phyloP scores from a whole-genome alignment of 73 alveolate genomes.

The Symbiodinium pilosum region DNA sequence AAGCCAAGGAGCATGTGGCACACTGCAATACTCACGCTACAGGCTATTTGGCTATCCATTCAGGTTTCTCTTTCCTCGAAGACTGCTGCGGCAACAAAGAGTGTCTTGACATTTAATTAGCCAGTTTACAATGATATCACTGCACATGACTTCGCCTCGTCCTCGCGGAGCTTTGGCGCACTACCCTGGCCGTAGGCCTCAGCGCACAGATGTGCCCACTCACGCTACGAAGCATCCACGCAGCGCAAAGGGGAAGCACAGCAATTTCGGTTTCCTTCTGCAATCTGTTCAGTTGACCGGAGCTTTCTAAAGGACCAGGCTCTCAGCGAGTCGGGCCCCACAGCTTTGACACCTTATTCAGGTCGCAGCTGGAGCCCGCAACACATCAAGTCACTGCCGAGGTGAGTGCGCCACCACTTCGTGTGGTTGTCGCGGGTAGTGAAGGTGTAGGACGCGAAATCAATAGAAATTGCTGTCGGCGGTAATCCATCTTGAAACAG shows the following conservation, averaged over 20 bases:
- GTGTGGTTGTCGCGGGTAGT: slow-evolving; percentile 10
- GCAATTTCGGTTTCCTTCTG: not conserved
- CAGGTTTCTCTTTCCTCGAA: too few species aligned
- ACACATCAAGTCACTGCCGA: not conserved
- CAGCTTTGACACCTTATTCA: not conserved
- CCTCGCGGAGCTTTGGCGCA: not conserved
- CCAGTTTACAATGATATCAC: too few species aligned
- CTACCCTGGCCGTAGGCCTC: not conserved
- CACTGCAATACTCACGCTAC: too few species aligned
- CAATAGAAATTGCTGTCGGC: slow-evolving; percentile 26
- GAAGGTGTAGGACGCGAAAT: slow-evolving; percentile 63
- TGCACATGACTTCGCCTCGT: too few species aligned
- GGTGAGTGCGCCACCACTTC: not conserved
- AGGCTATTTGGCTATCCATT: too few species aligned
- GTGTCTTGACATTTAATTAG: too few species aligned
- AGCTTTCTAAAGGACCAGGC: not conserved
- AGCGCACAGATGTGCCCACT: not conserved
- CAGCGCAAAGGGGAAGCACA: not conserved
- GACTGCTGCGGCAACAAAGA: too few species aligned
- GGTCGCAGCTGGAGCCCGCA: not conserved
- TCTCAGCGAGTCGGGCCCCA: not conserved
- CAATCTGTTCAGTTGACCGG: not conserved
- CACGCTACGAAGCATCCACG: not conserved
- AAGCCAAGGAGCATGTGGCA: too few species aligned
- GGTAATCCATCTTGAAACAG: not conserved